Evolutionary conservation across 2,329 filamentous ascomycete species (phyloP).

Genomic region (Emericellopsis cladophorae): DNA sequence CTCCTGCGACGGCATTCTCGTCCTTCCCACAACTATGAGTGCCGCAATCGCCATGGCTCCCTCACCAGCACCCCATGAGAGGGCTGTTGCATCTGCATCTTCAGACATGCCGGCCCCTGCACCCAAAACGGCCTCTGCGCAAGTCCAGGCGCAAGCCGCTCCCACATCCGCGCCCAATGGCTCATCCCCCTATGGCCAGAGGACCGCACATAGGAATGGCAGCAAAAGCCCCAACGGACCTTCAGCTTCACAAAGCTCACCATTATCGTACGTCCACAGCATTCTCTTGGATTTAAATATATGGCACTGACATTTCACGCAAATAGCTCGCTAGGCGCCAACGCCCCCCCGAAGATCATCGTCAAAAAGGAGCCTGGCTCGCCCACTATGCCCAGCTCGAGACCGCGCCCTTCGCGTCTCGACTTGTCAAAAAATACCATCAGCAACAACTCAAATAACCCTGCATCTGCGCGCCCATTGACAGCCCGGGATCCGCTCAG

Average conservation of each 20-base stretch:
- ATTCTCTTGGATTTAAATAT: conserved; percentile 5
- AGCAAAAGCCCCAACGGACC: conserved; percentile 40
- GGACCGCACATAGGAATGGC: conserved; percentile 32
- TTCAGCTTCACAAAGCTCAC: conserved; percentile 33
- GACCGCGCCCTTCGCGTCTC: conserved; percentile 64
- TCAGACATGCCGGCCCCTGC: conserved; percentile 31
- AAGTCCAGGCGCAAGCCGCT: conserved; percentile 10
- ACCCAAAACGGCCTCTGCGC: conserved; percentile 12
- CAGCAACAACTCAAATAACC: conserved; percentile 33
- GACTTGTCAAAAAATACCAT: conserved; percentile 58
- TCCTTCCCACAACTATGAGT: conserved; percentile 38
- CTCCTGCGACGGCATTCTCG: background rate
- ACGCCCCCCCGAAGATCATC: conserved; percentile 61
- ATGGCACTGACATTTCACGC: background rate
- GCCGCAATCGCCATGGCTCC: conserved; percentile 57
- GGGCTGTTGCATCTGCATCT: conserved; percentile 44
- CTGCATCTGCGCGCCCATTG: conserved; percentile 57
- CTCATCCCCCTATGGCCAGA: conserved; percentile 31
- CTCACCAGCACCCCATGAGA: conserved; percentile 54
- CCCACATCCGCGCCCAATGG: conserved; percentile 18
- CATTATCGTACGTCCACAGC: conserved; percentile 35
- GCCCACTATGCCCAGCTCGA: conserved; percentile 60
- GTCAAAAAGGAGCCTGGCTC: conserved; percentile 96
- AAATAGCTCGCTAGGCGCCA: conserved; percentile 32
- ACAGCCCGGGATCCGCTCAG: conserved; percentile 68